Percentiles rank a stretch among this genome's conserved stretches.
Evolutionary conservation across 108 stramenopile species (phyloP).

Genomic region (Pseudonitzschia pungens): DNA sequence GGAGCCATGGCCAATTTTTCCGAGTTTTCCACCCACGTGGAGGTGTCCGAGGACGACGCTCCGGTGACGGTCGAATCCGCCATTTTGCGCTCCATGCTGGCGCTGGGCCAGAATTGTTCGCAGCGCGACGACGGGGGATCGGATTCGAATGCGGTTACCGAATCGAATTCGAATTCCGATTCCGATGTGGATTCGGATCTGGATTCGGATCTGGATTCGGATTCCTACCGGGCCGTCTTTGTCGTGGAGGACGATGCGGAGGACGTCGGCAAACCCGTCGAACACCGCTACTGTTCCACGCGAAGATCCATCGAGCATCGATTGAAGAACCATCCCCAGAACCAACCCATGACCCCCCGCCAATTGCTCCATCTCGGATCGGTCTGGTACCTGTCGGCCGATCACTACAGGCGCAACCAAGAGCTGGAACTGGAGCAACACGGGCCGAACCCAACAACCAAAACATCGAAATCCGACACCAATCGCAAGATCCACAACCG

Average conservation of each 20-base stretch:
- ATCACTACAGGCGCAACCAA: constrained; percentile 27
- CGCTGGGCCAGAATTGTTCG: not conserved
- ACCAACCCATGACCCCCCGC: constrained; percentile 32
- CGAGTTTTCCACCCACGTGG: constrained; percentile 27
- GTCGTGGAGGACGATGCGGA: not conserved
- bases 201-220: not conserved
- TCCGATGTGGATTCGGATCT: not conserved
- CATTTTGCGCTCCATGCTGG: constrained; percentile 19
- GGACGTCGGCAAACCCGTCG: not conserved
- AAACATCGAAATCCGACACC: not conserved
- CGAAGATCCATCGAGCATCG: not conserved
- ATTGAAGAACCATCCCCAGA: constrained; percentile 4
- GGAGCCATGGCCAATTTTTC: constrained; percentile 30
- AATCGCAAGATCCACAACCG: not conserved
- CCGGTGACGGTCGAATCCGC: constrained; percentile 24
- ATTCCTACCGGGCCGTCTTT: not conserved
- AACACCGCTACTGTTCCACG: not conserved
- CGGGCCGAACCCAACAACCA: not conserved
- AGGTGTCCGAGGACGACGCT: not conserved
- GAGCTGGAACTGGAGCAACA: not conserved
- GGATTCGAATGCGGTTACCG: no score
- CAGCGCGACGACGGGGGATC: no score
- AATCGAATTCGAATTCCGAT: not conserved
- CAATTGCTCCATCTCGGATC: constrained; percentile 70
- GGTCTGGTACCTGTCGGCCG: constrained; percentile 65